Percentiles rank a stretch among this genome's conserved stretches.
Conservation (phyloP, 2,329 filamentous ascomycete species). For the Claviceps monticola region DNA sequence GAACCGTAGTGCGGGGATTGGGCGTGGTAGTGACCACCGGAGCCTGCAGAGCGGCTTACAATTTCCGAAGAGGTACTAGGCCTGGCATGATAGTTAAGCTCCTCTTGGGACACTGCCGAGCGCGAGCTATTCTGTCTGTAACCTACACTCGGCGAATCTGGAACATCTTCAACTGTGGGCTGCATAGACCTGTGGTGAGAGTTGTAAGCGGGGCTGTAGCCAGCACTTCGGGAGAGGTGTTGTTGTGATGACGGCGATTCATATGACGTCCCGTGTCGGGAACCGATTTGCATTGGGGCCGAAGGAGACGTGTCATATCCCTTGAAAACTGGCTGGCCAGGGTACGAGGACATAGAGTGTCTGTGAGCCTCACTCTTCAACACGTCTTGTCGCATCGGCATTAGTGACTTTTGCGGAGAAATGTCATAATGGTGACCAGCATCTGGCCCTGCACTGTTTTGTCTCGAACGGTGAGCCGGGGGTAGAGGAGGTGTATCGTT, state of each 20-base stretch:
- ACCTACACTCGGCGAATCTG: conserved; percentile 33
- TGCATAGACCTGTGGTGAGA: conserved; percentile 39
- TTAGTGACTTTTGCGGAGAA: conserved; percentile 29
- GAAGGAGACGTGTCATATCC: conserved; percentile 34
- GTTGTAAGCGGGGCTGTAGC: conserved; percentile 31
- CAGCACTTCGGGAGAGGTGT: conserved; percentile 37
- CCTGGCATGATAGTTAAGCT: conserved; percentile 24
- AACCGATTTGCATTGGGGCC: conserved; percentile 15
- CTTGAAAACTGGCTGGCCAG: conserved; percentile 39
- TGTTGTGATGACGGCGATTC: conserved; percentile 26
- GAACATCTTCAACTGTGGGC: conserved; percentile 50
- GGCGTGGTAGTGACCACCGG: conserved; percentile 15
- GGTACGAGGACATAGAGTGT: conserved; percentile 35
- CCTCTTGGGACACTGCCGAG: conserved; percentile 17
- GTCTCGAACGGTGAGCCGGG: conserved; percentile 37
- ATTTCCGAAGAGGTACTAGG: conserved; percentile 32
- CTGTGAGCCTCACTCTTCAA: conserved; percentile 43
- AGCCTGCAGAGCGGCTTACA: conserved; percentile 20
- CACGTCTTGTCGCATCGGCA: conserved; percentile 46
- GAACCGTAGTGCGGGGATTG: conserved; percentile 11
- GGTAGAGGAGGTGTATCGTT: conserved; percentile 40
- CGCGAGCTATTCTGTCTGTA: conserved; percentile 13
- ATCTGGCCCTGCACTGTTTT: conserved; percentile 31
- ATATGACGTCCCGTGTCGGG: conserved; percentile 19
- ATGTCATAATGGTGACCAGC: conserved; percentile 26